These are phyloP conservation scores for Schwanniomyces occidentalis DNA, from an alignment of 805 yeast genomes.

Conservation along the genomic window DNA sequence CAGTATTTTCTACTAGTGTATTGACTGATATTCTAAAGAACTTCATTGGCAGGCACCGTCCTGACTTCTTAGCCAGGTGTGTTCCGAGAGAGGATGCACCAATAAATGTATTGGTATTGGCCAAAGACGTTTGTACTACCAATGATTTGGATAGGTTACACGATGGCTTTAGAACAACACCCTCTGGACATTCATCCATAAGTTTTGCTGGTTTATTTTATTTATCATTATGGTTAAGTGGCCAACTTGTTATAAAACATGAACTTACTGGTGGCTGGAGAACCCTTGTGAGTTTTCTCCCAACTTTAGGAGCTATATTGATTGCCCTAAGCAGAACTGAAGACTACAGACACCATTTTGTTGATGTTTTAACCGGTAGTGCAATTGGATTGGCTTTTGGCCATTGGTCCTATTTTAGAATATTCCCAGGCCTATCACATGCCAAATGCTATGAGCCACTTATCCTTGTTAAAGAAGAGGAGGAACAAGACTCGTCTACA, in stretches of 20 bases:
- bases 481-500: slow-evolving; percentile 4
- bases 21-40: slow-evolving; percentile 76
- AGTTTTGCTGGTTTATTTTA: slow-evolving; percentile 70
- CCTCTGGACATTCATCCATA: slow-evolving; percentile 77
- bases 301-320: slow-evolving; percentile 65
- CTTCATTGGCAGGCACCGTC: slow-evolving; percentile 87
- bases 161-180: slow-evolving; percentile 82
- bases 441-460: slow-evolving; percentile 42
- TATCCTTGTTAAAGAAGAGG: slow-evolving; percentile 17
- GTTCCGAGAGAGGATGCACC: slow-evolving; percentile 64
- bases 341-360: slow-evolving; percentile 91
- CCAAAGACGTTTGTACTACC: slow-evolving; percentile 67
- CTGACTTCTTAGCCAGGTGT: slow-evolving; percentile 89
- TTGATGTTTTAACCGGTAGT: slow-evolving; percentile 78
- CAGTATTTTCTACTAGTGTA: slow-evolving; percentile 59
- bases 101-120: slow-evolving; percentile 50
- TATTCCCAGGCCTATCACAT: slow-evolving; percentile 45
- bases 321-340: slow-evolving; percentile 86
- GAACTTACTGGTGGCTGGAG: slow-evolving; percentile 64
- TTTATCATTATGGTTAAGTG: slow-evolving; percentile 63
- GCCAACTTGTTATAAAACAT: slow-evolving; percentile 54
- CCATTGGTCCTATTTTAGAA: slow-evolving; percentile 53
- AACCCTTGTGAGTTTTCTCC: slow-evolving; percentile 50
- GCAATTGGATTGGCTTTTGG: slow-evolving; percentile 64
- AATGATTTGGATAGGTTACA: slow-evolving; percentile 40